Evolutionary conservation across 1,284 basidiomycete species (phyloP).

Genomic region (Cutaneotrichosporon cutaneum): DNA sequence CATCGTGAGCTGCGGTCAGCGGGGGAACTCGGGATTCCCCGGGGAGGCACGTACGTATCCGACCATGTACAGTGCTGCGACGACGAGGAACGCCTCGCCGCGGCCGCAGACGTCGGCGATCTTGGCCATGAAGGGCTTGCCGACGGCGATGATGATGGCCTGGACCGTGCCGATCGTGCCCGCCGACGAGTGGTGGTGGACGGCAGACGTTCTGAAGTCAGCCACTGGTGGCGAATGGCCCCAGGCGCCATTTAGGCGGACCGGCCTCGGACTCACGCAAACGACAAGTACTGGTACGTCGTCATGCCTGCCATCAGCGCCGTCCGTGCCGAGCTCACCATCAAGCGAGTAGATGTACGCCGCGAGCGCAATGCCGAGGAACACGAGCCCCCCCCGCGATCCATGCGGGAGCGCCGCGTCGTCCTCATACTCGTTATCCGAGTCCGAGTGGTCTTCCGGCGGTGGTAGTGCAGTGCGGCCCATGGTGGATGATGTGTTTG

Average conservation of each 20-base stretch:
- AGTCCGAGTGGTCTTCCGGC: background rate
- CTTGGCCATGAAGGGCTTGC: constrained; percentile 78
- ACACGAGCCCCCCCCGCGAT: constrained; percentile 62
- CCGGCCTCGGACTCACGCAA: constrained; percentile 54
- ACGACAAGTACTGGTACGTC: constrained; percentile 66
- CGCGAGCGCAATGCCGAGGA: constrained; percentile 64
- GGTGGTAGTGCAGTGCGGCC: background rate
- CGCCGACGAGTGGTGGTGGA: constrained; percentile 58
- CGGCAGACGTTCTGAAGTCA: constrained; percentile 55
- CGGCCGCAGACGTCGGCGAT: constrained; percentile 65
- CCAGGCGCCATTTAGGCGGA: too few species aligned
- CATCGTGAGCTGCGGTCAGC: constrained; percentile 63
- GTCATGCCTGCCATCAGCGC: constrained; percentile 48
- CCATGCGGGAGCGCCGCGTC: background rate
- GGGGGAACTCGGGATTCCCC: constrained; percentile 12
- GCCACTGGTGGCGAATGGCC: background rate
- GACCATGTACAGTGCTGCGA: constrained; percentile 56
- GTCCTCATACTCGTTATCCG: constrained; percentile 21
- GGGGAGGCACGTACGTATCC: constrained; percentile 57
- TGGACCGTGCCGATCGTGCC: constrained; percentile 61
- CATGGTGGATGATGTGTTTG: background rate
- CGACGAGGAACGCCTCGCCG: constrained; percentile 61
- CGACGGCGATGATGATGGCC: constrained; percentile 61
- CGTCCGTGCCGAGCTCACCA: constrained; percentile 27
- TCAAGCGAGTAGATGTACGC: constrained; percentile 76